These are phyloP conservation scores for Articulospora tetracladia DNA, from an alignment of 495 filamentous ascomycete species.

Conservation along the genomic window DNA sequence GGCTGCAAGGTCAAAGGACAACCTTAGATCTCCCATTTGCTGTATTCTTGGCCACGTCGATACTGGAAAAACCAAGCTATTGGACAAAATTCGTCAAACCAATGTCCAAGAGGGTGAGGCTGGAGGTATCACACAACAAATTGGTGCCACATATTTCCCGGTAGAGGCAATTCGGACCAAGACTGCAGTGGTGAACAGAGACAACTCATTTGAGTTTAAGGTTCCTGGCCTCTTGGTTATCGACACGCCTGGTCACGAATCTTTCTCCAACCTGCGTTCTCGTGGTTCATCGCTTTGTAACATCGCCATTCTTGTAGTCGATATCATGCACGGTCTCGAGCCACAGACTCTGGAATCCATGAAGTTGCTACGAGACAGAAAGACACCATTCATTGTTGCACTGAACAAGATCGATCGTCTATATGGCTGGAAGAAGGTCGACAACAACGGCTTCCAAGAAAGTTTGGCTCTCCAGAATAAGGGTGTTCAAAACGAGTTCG, in stretches of 20 bases:
- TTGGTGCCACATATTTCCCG: constrained; percentile 99
- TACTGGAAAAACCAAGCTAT: constrained; percentile 97
- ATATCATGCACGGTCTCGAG: constrained; percentile 99
- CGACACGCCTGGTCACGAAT: constrained; percentile 99
- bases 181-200: constrained; percentile 87
- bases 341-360: constrained; percentile 98
- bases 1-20: constrained; percentile 86
- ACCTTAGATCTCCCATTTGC: constrained; percentile 96
- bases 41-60: constrained; percentile 99
- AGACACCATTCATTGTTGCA: constrained; percentile 98
- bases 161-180: constrained; percentile 89
- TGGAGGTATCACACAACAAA: constrained; percentile 99
- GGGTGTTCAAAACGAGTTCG: constrained; percentile 92
- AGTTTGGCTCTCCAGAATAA: constrained; percentile 87
- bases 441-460: constrained; percentile 97
- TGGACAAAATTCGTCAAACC: constrained; percentile 98
- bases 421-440: constrained; percentile 95
- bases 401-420: constrained; percentile 99
- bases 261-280: constrained; percentile 96
- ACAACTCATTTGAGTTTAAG: constrained; percentile 92
- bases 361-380: constrained; percentile 84
- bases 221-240: constrained; percentile 96
- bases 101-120: constrained; percentile 99
- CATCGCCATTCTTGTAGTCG: constrained; percentile 97
- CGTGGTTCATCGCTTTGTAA: constrained; percentile 97